phyloP scores from a whole-genome alignment of 1,284 basidiomycete species.

The Meira miltonrushii region DNA sequence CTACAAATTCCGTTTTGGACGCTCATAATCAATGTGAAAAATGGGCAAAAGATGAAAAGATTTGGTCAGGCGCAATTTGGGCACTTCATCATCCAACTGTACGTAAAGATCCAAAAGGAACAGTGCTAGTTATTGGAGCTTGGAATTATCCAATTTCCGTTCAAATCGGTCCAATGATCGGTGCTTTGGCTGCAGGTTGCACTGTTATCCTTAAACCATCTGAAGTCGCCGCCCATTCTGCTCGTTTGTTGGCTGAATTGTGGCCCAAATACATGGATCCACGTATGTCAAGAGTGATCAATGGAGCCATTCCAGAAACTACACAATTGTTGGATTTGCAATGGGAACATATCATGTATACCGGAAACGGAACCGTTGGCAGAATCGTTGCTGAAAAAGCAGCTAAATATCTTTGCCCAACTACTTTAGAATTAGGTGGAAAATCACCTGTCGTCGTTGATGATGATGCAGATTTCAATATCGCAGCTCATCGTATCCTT shows the following conservation, averaged over 20 bases:
- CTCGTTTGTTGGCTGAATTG: constrained; percentile 67
- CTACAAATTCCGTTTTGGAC: constrained; percentile 60
- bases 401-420: constrained; percentile 76
- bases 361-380: constrained; percentile 67
- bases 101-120: constrained; percentile 53
- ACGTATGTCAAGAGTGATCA: constrained; percentile 66
- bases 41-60: constrained; percentile 51
- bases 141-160: constrained; percentile 51
- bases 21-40: constrained; percentile 64
- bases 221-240: constrained; percentile 67
- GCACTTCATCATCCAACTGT: constrained; percentile 45
- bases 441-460: constrained; percentile 84
- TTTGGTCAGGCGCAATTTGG: constrained; percentile 48
- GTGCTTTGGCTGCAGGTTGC: constrained; percentile 55
- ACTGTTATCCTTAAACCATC: constrained; percentile 61
- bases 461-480: constrained; percentile 57
- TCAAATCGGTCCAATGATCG: constrained; percentile 51
- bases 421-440: constrained; percentile 71
- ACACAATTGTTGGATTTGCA: constrained; percentile 71
- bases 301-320: constrained; percentile 70
- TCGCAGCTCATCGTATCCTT: constrained; percentile 60
- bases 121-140: constrained; percentile 56
- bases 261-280: constrained; percentile 75
- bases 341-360: constrained; percentile 68
- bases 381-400: constrained; percentile 75